Conservation (phyloP, 2,329 filamentous ascomycete species). For the Nothophoma quercina region DNA sequence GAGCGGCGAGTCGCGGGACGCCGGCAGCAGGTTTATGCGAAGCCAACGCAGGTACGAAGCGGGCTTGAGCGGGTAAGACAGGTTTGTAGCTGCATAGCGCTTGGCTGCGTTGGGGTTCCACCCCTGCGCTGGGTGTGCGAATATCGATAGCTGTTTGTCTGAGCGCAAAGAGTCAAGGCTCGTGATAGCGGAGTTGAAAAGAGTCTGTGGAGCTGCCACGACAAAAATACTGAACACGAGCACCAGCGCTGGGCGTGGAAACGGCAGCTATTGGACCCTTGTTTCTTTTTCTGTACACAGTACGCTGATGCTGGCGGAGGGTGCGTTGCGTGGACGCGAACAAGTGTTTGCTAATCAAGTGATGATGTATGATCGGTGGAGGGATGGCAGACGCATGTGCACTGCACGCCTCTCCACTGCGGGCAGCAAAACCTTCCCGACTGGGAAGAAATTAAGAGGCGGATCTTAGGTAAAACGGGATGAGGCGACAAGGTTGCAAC, state of each 20-base stretch:
- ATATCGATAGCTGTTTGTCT: not conserved
- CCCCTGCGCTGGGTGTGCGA: not conserved
- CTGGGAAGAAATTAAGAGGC: constrained; percentile 1
- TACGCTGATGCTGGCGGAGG: no score
- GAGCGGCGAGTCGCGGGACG: not conserved
- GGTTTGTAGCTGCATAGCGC: not conserved
- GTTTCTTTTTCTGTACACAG: not conserved
- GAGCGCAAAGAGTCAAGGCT: constrained; percentile 5
- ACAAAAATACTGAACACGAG: not conserved
- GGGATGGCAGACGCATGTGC: not conserved
- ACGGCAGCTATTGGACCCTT: constrained; percentile 7
- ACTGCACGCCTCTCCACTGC: constrained; percentile 1
- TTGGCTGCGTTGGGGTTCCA: not conserved
- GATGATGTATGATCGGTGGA: constrained; percentile 1
- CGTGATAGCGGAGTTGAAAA: constrained; percentile 5
- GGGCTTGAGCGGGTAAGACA: no score
- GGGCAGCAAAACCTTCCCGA: constrained; percentile 2
- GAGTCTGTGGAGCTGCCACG: not conserved
- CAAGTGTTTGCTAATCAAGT: not conserved
- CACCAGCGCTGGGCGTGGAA: not conserved
- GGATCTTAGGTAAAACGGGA: constrained; percentile 3
- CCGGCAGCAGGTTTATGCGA: not conserved
- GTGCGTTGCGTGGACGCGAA: not conserved
- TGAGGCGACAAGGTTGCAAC: constrained; percentile 2
- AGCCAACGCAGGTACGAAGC: not conserved